These are phyloP conservation scores for Lactarius psammicola DNA, from an alignment of 768 basidiomycete species.

Conservation along the genomic window DNA sequence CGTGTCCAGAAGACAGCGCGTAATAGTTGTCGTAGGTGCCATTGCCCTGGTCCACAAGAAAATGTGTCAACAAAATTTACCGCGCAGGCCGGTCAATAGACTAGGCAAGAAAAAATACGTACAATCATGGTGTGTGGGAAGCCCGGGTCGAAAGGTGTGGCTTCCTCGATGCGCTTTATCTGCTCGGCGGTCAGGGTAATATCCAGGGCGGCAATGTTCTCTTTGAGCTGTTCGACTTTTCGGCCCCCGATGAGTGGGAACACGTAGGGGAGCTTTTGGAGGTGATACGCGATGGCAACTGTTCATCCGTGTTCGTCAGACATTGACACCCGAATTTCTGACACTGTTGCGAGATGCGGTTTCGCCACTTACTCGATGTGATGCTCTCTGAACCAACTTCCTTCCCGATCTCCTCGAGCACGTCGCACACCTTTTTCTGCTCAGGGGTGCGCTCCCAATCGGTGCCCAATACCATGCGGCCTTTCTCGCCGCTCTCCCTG, in stretches of 20 bases:
- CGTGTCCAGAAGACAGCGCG: too few relatives aligned
- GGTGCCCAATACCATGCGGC: conserved; percentile 31
- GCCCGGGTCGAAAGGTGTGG: too few relatives aligned
- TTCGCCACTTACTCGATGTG: background rate
- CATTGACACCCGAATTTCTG: background rate
- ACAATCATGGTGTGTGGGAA: too few relatives aligned
- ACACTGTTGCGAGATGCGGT: background rate
- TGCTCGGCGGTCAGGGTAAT: too few relatives aligned
- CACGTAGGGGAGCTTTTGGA: conserved; percentile 45
- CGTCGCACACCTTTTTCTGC: conserved; percentile 18
- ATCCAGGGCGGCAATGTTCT: too few relatives aligned
- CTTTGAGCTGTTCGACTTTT: conserved; percentile 47
- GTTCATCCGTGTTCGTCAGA: background rate
- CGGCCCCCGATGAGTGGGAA: conserved; percentile 38
- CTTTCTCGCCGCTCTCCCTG: conserved; percentile 35
- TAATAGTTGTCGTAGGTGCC: too few relatives aligned
- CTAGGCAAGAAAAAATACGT: too few relatives aligned
- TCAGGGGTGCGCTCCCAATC: conserved; percentile 39
- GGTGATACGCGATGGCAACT: conserved; percentile 48
- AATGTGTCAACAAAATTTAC: too few relatives aligned
- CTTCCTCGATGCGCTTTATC: too few relatives aligned
- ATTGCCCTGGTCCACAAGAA: too few relatives aligned
- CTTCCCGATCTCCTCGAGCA: conserved; percentile 41
- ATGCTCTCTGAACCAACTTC: conserved; percentile 39
- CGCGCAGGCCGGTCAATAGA: conserved; percentile 42